Conservation (phyloP, 768 basidiomycete species). For the Amanita jacksonii region DNA sequence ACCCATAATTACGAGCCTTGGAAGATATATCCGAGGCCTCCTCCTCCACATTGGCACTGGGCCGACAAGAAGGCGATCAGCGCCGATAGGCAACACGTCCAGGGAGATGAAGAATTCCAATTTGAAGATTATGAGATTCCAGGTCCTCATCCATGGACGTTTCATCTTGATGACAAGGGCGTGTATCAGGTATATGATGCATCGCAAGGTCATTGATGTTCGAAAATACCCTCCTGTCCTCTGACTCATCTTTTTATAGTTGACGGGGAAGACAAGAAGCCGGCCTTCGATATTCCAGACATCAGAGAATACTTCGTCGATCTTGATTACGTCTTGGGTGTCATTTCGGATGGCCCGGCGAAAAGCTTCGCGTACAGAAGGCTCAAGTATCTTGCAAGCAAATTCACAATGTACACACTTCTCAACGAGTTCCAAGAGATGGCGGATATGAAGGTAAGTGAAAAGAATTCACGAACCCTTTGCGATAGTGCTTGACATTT, state of each 20-base stretch:
- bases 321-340: slow-evolving; percentile 81
- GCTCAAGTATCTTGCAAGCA: slow-evolving; percentile 84
- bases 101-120: slow-evolving; percentile 44
- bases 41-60: slow-evolving; percentile 96
- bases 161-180: slow-evolving; percentile 76
- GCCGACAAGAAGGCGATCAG: slow-evolving; percentile 39
- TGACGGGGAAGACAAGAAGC: slow-evolving; percentile 32
- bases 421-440: slow-evolving; percentile 92
- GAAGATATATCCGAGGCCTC: slow-evolving; percentile 88
- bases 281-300: slow-evolving; percentile 69
- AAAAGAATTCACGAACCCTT: not conserved
- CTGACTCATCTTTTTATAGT: slow-evolving; percentile 9
- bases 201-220: slow-evolving; percentile 21
- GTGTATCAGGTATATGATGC: slow-evolving; percentile 78
- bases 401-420: slow-evolving; percentile 88
- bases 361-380: slow-evolving; percentile 93
- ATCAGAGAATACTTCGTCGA: slow-evolving; percentile 96
- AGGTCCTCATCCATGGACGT: slow-evolving; percentile 49
- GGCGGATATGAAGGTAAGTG: slow-evolving; percentile 90
- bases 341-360: slow-evolving; percentile 91
- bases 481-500: not conserved
- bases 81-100: slow-evolving; percentile 22
- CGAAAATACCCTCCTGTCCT: not conserved
- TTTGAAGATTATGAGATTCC: slow-evolving; percentile 74
- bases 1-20: slow-evolving; percentile 40